Base-by-base conservation (phyloP, 768 basidiomycete species). In the Panus rudis region DNA sequence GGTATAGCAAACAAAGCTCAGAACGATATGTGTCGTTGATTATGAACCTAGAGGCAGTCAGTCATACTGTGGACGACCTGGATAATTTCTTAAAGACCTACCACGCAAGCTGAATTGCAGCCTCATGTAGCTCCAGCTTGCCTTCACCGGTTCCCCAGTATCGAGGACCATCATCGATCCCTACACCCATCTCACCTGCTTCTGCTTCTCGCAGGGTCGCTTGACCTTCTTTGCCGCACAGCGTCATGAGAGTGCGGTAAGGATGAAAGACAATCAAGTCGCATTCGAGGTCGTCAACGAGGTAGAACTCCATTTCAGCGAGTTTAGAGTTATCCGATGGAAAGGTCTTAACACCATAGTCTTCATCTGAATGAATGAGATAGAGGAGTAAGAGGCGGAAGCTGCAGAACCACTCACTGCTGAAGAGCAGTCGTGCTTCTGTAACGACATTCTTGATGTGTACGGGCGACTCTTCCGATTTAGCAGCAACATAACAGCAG, bases 291-390 rank as follows among this genome's bases (percentile, higher is more conserved):
- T 99, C 93, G 57, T 91, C 91, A 19, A 99, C 83, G 8, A 98
- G 80, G 66, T 94, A 98, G 66, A 98, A 98, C 60, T 98, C 94
- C 93, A 97, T 97, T 62, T 99, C 96, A 3, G 93, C 96, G 12
- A 99, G 70, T 57, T 91, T 92, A 10, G 84, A 77, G 54, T 93
- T 86, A 58, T 96, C 92, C 0, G 84, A 75, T 0, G 87, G 79
- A 57, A 96, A 94, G n/a, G 74, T 64, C 57, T 86, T 84, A 58
- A 85, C 69, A 4, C 73, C 77, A 54, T 88, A 87, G 16, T 78
- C 80, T 41, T 81, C 78, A 42, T 73, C 76, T 80, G 25, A 7
- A 21, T 22, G 39, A 25, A 16, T 11, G 27, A 17, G 26, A 10
- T 10, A 30, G 28, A 45, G 40, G 12, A 7, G 43, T 24, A 32